Percentiles rank a stretch among this genome's conserved stretches.
These are phyloP conservation scores for Picea mariana DNA, from an alignment of 83 land plant genomes.

Conservation along the genomic window DNA sequence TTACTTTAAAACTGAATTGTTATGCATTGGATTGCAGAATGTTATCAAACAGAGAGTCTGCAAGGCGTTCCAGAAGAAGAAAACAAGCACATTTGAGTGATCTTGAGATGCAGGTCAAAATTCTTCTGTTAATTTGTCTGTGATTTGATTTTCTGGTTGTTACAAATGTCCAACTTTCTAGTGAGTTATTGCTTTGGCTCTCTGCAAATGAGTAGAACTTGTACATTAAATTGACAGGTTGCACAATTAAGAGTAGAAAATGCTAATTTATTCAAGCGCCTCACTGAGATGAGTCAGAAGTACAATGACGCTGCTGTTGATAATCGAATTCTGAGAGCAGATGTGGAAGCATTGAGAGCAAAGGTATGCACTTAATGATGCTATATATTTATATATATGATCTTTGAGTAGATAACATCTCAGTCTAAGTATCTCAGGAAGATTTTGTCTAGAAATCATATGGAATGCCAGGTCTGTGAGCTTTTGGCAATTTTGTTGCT, in stretches of 20 bases:
- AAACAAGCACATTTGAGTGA: constrained; percentile 94
- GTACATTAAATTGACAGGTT: constrained; percentile 44
- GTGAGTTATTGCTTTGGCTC: not conserved
- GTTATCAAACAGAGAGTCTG: constrained; percentile 95
- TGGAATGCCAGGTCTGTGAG: too few species aligned
- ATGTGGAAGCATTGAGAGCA: constrained; percentile 91
- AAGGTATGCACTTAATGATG: constrained; percentile 47
- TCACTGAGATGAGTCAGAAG: constrained; percentile 81
- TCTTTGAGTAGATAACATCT: too few species aligned
- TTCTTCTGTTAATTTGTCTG: not conserved
- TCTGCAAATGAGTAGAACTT: not conserved
- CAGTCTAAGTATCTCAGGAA: too few species aligned
- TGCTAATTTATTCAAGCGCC: constrained; percentile 67
- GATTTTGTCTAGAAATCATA: too few species aligned
- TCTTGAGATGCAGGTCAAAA: constrained; percentile 81
- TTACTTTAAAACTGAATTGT: not conserved
- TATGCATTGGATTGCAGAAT: constrained; percentile 49
- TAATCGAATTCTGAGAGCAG: constrained; percentile 86
- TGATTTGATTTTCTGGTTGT: not conserved
- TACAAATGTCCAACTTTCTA: too few species aligned
- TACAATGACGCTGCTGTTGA: constrained; percentile 84
- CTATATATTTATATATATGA: too few species aligned
- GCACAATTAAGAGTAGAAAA: constrained; percentile 89
- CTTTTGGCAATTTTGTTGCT: too few species aligned
- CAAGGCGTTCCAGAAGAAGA: constrained; percentile 87